Percentiles rank a stretch among this genome's conserved stretches.
These are phyloP conservation scores for Euptelea pleiosperma DNA, from an alignment of 164 flowering plant species.

Conservation along the genomic window DNA sequence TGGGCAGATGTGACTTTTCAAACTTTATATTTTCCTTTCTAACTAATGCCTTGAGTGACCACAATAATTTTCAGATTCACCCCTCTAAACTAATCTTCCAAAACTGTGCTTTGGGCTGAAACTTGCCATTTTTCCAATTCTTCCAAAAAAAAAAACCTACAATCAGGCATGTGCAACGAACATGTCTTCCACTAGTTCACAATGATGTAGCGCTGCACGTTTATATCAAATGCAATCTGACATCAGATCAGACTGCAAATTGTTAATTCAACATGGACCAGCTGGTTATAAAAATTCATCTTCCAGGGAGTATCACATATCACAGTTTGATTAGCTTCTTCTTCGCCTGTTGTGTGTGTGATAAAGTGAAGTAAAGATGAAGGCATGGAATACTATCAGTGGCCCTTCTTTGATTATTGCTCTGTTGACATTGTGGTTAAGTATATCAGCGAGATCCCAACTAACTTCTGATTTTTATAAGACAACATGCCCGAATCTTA, in stretches of 20 bases:
- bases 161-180: no score
- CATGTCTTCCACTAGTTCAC: no score
- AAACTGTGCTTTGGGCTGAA: no score
- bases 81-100: no score
- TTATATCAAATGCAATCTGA: not conserved
- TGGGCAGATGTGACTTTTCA: no score
- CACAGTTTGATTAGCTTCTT: not conserved
- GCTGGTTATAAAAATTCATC: not conserved
- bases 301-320: not conserved
- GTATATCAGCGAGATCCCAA: slow-evolving; percentile 35
- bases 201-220: not conserved
- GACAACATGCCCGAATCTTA: slow-evolving; percentile 47
- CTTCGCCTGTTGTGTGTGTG: no score
- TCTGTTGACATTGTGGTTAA: slow-evolving; percentile 18
- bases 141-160: no score
- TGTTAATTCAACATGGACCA: not conserved
- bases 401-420: slow-evolving; percentile 5
- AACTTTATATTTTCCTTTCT: no score
- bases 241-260: not conserved
- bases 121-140: no score
- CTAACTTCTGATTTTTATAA: slow-evolving; percentile 42
- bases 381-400: slow-evolving; percentile 10
- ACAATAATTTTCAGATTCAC: no score
- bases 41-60: no score
- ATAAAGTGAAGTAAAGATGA: slow-evolving; percentile 19